A percentile compares a stretch with the other conserved stretches of the same genome.
Conservation (phyloP, 2,329 filamentous ascomycete genomes). For the Fusarium siculi region DNA sequence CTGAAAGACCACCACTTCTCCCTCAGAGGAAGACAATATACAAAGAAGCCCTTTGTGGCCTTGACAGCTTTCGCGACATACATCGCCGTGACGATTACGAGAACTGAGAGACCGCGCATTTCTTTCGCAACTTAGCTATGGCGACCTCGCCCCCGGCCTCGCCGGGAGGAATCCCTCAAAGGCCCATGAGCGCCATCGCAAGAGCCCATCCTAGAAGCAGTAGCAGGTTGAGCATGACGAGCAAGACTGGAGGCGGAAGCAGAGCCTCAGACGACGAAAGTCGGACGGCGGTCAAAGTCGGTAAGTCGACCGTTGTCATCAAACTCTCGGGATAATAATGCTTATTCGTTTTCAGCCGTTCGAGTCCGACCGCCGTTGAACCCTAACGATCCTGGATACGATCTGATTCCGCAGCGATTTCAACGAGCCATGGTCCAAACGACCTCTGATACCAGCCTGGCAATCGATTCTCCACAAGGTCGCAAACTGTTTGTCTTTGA, state of each 20-base stretch:
- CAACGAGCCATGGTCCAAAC: slow-evolving; percentile 93
- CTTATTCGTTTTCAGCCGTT: slow-evolving; percentile 71
- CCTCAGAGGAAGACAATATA: slow-evolving; percentile 32
- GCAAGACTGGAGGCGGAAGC: slow-evolving; percentile 80
- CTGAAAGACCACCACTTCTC: slow-evolving; percentile 32
- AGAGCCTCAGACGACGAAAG: slow-evolving; percentile 89
- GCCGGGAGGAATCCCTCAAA: slow-evolving; percentile 63
- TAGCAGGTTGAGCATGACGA: slow-evolving; percentile 86
- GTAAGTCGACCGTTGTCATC: slow-evolving; percentile 66
- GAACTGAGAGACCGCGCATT: slow-evolving; percentile 31
- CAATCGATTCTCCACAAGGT: slow-evolving; percentile 91
- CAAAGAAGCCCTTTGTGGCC: slow-evolving; percentile 29
- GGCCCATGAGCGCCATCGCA: slow-evolving; percentile 85
- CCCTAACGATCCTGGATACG: slow-evolving; percentile 87
- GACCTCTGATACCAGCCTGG: slow-evolving; percentile 83
- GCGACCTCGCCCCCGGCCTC: slow-evolving; percentile 77
- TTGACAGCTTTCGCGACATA: slow-evolving; percentile 21
- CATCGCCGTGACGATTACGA: slow-evolving; percentile 12
- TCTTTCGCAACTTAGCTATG: slow-evolving; percentile 56
- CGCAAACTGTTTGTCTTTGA: slow-evolving; percentile 97
- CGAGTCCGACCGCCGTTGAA: slow-evolving; percentile 89
- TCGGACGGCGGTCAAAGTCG: slow-evolving; percentile 94
- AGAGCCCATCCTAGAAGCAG: slow-evolving; percentile 77
- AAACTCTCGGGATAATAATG: background rate
- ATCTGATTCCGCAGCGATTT: slow-evolving; percentile 95